Base-by-base conservation (phyloP, 352 stramenopile species). In the Globisporangium radiosum region DNA sequence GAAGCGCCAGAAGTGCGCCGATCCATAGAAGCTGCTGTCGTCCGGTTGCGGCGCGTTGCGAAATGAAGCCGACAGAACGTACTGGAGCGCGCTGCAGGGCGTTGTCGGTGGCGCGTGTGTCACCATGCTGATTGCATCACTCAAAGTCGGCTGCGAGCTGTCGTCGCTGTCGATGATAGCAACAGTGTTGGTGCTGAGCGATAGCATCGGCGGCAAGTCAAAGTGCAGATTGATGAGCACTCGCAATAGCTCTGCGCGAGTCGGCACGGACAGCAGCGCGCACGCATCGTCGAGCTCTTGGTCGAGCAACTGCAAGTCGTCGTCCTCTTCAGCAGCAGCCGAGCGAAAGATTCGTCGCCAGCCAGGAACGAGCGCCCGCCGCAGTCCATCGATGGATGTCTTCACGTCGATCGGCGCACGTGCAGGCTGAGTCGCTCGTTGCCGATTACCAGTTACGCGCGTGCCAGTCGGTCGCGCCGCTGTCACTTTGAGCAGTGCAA, bases 11-110 rank as follows among this genome's bases (percentile, higher is more conserved):
- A 70, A 45, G 19, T 70, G 67, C 7, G 57, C 56, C 25, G 60
- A 74, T 2, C 67, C 67, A 38, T 36, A n/a, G 17, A 76, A 72
- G 33, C 60, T 76, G 13, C 37, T 19, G 36, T 76, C 69, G 38
- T 66, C 59, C 15, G 44, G 10, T 19, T 76, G 63, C 0, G 50
- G 60, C 0, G 47, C 54, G 13, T 54, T 62, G 56, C 69, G 47
- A 42, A 69, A 66, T 5, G 57, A 48, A 17, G 47, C 54, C 13
- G 54, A 48, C 15, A 61, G 33, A 9, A 61, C 48, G 7, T 60
- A 50, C 17, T 66, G 60, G 4, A 66, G 25, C 1, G 38, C 37
- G 10, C 60, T n/a, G 43, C 43, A 17, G 40, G 15, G 11, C 1
- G n/a, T 44, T 8, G 7, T 1, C 3, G 25, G 8, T 45, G 13